These are phyloP conservation scores for Podaxis sp. DNA, from an alignment of 768 basidiomycete species.

Conservation along the genomic window DNA sequence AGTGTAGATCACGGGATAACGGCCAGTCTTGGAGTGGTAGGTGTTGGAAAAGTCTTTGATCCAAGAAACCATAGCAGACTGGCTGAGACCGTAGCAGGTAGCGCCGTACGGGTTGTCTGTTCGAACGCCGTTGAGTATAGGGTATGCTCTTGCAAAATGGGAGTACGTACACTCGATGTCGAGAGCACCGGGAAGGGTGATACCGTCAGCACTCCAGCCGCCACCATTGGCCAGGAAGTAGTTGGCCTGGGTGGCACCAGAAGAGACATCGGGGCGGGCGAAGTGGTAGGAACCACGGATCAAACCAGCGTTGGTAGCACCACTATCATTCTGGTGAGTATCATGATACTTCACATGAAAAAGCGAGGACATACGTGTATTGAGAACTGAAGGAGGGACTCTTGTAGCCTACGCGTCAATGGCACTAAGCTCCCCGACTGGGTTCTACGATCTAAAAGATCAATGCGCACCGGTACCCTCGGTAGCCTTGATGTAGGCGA, in stretches of 20 bases:
- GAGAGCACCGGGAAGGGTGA: constrained; percentile 62
- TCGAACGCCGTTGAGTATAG: not conserved
- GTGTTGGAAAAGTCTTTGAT: constrained; percentile 61
- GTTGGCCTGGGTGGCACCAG: constrained; percentile 58
- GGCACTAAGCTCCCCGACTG: not conserved
- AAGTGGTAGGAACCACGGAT: constrained; percentile 65
- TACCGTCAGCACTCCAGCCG: constrained; percentile 55
- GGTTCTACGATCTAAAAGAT: not conserved
- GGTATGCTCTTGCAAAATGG: not conserved
- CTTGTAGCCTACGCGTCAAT: constrained; percentile 30
- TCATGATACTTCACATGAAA: not conserved
- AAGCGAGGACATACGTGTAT: not conserved
- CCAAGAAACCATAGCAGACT: constrained; percentile 60
- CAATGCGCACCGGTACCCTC: constrained; percentile 48
- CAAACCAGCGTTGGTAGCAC: constrained; percentile 53
- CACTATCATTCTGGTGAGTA: constrained; percentile 33
- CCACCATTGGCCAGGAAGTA: constrained; percentile 62
- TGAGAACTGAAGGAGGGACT: constrained; percentile 46
- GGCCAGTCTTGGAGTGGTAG: constrained; percentile 46
- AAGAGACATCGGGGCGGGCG: constrained; percentile 52
- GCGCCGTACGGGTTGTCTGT: constrained; percentile 52
- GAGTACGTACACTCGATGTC: constrained; percentile 56
- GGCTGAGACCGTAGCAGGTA: constrained; percentile 54
- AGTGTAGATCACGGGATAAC: constrained; percentile 46
- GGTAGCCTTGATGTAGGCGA: constrained; percentile 69